A percentile compares a stretch with the other conserved stretches of the same genome.
phyloP scores from a whole-genome alignment of 2,329 filamentous ascomycete genomes.

The Alternaria incomplexa region DNA sequence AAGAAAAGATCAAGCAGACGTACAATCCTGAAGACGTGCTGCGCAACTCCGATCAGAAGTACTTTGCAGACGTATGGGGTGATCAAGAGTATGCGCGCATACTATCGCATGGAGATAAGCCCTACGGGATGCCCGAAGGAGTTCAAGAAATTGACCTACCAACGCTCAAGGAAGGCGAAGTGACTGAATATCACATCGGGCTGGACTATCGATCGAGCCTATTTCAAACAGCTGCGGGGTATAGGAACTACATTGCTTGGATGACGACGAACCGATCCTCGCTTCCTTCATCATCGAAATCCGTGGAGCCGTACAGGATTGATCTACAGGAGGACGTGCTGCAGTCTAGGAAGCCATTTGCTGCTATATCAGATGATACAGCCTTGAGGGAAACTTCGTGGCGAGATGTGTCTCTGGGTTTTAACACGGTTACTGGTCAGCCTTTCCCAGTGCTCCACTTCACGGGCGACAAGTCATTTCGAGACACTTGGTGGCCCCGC shows the following conservation, averaged over 20 bases:
- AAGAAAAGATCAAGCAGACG: neutral
- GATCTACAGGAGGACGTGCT: neutral
- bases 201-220: neutral
- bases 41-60: slow-evolving; percentile 5
- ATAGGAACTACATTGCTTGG: neutral
- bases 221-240: slow-evolving; percentile 1
- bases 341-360: neutral
- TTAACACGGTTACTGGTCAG: neutral
- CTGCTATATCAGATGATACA: neutral
- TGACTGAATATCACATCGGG: neutral
- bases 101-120: neutral
- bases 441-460: slow-evolving; percentile 1
- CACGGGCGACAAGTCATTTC: slow-evolving; percentile 1
- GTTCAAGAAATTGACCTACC: neutral
- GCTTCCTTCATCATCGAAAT: neutral
- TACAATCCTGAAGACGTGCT: neutral
- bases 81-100: neutral
- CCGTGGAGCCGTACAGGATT: neutral
- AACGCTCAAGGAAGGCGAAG: neutral
- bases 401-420: neutral
- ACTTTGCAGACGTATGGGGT: slow-evolving; percentile 1
- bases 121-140: neutral
- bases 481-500: neutral
- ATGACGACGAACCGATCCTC: neutral
- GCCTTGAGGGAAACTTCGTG: neutral